Base-by-base conservation (phyloP, 306 rosid genomes). In the Datisca glomerata region DNA sequence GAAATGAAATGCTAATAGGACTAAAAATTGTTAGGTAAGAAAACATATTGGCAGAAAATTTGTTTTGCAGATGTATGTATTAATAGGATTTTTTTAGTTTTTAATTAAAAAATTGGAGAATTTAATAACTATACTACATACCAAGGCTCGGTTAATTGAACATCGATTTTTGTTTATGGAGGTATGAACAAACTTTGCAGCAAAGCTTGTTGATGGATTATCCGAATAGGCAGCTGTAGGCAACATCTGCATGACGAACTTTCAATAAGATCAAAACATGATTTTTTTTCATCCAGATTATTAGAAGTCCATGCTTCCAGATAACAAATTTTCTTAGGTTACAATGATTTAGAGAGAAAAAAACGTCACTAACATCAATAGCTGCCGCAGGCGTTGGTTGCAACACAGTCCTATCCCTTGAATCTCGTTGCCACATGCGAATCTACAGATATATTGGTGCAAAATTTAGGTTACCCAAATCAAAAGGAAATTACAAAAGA, bases 151-250 rank as follows among this genome's bases (percentile, higher is more conserved):
- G 55, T 89, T 89, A 36, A 89, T 89, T 3, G 98, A 74, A 59
- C 91, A 80, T 18, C 98, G 93, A 48, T 84, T 81, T 67, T 89
- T 89, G 73, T 89, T 89, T 53, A 85, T 60, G 41, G 98, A 89
- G 22, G 98, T 89, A 64, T 89, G 98, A 28, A 84, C 98, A 64
- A 80, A 89, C 70, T 89, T 89, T 18, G 93, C 75, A 22, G 86
- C 78, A 73, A 89, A 89, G 79, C 93, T 80, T 17, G 92, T 84
- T 42, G 98, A 80, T 44, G 98, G 98, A 62, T 89, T 89, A 67
- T 89, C 93, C 60, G 93, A 54, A 68, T 89, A 80, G 22, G 93
- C 95, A 45, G 65, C 84, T 24, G 95, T 51, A 3, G 98, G 95
- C 71, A 89, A 64, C 86, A 89, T 73, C 98, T 89, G 71, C 71